These are phyloP conservation scores for Leccinellum luteum DNA, from an alignment of 768 basidiomycete species.

Conservation along the genomic window DNA sequence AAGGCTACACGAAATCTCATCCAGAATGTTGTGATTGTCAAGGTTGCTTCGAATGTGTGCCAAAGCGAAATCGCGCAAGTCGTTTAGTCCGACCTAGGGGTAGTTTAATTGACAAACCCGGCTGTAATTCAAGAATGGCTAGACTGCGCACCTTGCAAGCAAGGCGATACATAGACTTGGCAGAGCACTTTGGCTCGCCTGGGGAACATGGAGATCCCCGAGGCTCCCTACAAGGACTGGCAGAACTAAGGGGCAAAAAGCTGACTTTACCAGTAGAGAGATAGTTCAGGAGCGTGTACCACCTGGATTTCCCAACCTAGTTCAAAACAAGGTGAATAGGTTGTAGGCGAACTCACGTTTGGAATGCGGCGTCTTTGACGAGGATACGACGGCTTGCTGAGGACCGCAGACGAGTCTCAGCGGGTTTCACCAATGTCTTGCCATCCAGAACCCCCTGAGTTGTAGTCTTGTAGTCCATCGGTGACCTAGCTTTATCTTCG, in stretches of 20 bases:
- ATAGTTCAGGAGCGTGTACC: background rate
- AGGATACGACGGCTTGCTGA: slow-evolving; percentile 17
- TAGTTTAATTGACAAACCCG: no score
- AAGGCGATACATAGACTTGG: background rate
- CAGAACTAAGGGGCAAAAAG: background rate
- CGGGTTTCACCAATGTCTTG: background rate
- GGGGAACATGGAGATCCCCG: background rate
- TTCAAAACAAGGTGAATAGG: background rate
- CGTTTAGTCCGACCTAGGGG: background rate
- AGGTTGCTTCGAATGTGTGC: background rate
- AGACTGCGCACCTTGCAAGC: background rate
- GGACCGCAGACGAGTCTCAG: background rate
- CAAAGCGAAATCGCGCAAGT: background rate
- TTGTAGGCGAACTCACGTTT: slow-evolving; percentile 15
- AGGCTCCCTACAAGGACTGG: no score
- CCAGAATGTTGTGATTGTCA: background rate
- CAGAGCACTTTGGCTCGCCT: background rate
- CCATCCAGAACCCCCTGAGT: background rate
- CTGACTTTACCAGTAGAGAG: background rate
- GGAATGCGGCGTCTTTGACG: slow-evolving; percentile 25
- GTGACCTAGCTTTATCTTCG: background rate
- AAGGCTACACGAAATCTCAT: background rate
- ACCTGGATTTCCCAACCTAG: background rate
- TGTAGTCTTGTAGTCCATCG: background rate
- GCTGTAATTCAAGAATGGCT: background rate